phyloP scores from a whole-genome alignment of 2,329 filamentous ascomycete genomes.

The Paecilomyces fulvus region DNA sequence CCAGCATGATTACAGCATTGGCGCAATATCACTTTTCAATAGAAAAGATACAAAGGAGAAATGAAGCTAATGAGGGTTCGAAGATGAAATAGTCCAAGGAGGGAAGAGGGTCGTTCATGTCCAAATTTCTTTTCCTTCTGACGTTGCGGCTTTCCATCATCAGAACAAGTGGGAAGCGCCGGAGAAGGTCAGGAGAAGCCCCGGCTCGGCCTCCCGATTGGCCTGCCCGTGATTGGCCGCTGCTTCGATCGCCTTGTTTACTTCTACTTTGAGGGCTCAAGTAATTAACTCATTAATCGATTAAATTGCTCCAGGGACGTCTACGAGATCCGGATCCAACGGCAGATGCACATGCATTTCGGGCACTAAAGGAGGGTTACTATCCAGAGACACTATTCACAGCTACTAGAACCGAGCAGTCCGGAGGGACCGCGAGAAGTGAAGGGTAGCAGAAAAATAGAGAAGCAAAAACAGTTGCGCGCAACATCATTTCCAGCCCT shows the following conservation, averaged over 20 bases:
- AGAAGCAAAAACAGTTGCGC: slow-evolving; percentile 10
- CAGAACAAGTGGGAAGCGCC: background rate
- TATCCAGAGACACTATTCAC: background rate
- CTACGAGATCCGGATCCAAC: background rate
- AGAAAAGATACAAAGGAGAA: background rate
- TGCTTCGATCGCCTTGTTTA: background rate
- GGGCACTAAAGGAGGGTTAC: background rate
- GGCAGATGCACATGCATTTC: background rate
- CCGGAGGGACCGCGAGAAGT: slow-evolving; percentile 10
- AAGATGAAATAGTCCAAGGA: background rate
- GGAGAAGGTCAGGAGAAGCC: background rate
- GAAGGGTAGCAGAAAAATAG: slow-evolving; percentile 11
- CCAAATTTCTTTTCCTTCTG: background rate
- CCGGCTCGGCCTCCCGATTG: background rate
- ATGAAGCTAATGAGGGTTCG: background rate
- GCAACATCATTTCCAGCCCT: slow-evolving; percentile 26
- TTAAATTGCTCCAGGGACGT: background rate
- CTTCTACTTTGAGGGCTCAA: background rate
- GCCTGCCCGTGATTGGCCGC: background rate
- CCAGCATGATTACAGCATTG: background rate
- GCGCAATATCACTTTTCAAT: background rate
- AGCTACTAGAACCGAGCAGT: slow-evolving; percentile 3
- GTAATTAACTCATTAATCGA: background rate
- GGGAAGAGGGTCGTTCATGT: background rate
- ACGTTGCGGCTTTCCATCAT: background rate